These are phyloP conservation scores for Geosiphon pyriformis DNA, from an alignment of 192 early-diverging fungal species.

Conservation along the genomic window DNA sequence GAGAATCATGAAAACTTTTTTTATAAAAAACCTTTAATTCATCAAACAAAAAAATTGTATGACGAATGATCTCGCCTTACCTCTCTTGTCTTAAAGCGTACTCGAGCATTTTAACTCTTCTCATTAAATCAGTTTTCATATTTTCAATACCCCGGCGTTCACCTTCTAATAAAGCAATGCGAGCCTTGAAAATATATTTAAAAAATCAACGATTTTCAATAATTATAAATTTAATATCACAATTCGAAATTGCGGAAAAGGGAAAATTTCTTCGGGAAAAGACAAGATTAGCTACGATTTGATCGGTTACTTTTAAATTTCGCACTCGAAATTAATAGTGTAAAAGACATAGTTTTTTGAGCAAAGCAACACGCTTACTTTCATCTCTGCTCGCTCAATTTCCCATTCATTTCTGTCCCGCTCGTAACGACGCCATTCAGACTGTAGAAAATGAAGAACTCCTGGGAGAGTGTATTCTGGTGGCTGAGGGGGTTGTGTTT, in stretches of 20 bases:
- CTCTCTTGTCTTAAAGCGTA: conserved; percentile 72
- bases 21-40: conserved; percentile 1
- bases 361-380: too few relatives aligned
- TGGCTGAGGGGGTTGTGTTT: conserved; percentile 24
- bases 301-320: too few relatives aligned
- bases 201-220: conserved; percentile 13
- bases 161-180: conserved; percentile 71
- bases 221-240: too few relatives aligned
- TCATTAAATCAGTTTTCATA: conserved; percentile 64
- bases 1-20: background rate
- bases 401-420: conserved; percentile 84
- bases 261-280: too few relatives aligned
- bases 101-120: conserved; percentile 83
- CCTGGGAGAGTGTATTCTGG: conserved; percentile 60
- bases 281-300: too few relatives aligned
- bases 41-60: background rate
- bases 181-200: conserved; percentile 46
- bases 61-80: conserved; percentile 35
- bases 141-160: conserved; percentile 72
- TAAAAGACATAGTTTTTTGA: too few relatives aligned
- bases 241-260: too few relatives aligned
- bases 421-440: conserved; percentile 78
- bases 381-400: conserved; percentile 72
- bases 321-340: too few relatives aligned
- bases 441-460: conserved; percentile 76